Evolutionary conservation across 805 yeast species (phyloP).

Genomic region (Candida sanyiensis): DNA sequence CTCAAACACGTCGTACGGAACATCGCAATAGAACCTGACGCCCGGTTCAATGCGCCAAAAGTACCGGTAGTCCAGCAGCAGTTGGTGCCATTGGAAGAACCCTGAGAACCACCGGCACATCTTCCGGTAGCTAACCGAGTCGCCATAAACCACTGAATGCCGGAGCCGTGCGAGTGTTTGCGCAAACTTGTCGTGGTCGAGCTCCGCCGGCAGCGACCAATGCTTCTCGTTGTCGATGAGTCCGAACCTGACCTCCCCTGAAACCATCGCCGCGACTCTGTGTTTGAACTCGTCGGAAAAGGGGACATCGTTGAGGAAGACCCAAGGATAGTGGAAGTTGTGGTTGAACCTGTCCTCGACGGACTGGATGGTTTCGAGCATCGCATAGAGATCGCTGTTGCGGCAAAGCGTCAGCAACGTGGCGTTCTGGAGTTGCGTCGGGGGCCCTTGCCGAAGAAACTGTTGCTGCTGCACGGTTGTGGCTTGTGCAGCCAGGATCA

Average conservation of each 20-base stretch:
- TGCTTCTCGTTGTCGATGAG: slow-evolving; percentile 60
- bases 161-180: slow-evolving; percentile 52
- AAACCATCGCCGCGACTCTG: slow-evolving; percentile 44
- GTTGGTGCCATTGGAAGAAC: slow-evolving; percentile 68
- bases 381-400: slow-evolving; percentile 47
- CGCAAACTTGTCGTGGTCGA: slow-evolving; percentile 70
- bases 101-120: slow-evolving; percentile 91
- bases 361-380: slow-evolving; percentile 48
- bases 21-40: slow-evolving; percentile 66
- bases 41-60: slow-evolving; percentile 95
- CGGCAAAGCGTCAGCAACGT: slow-evolving; percentile 51
- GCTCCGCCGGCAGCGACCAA: slow-evolving; percentile 82
- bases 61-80: slow-evolving; percentile 66
- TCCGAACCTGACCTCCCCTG: slow-evolving; percentile 71
- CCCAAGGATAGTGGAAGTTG: slow-evolving; percentile 83
- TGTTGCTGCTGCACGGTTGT: too few species aligned
- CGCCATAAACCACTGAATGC: slow-evolving; percentile 61
- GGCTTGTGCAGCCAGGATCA: neutral
- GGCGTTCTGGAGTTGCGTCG: slow-evolving; percentile 26
- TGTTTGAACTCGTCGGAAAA: slow-evolving; percentile 67
- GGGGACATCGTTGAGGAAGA: slow-evolving; percentile 76
- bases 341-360: slow-evolving; percentile 35
- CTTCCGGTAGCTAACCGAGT: slow-evolving; percentile 70
- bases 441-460: neutral
- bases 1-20: slow-evolving; percentile 50